phyloP scores from a whole-genome alignment of 805 yeast genomes.

The Millerozyma miso region DNA sequence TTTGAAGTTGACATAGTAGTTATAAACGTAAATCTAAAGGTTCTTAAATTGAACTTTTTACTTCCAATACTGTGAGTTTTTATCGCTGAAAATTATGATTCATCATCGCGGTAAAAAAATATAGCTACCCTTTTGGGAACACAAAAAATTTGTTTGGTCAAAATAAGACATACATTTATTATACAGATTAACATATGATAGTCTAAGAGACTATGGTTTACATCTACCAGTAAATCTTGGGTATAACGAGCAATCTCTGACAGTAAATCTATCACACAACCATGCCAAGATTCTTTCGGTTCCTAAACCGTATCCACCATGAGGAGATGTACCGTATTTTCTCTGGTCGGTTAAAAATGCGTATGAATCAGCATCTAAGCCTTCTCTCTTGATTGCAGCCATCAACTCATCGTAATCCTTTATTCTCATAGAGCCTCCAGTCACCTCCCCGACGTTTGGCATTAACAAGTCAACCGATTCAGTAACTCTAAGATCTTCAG shows the following conservation, averaged over 20 bases:
- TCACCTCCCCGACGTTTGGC: constrained; percentile 99
- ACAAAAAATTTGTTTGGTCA: not conserved
- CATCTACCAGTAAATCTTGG: constrained; percentile 99
- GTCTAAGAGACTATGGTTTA: constrained; percentile 60
- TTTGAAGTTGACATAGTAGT: constrained; percentile 28
- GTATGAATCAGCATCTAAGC: constrained; percentile 75
- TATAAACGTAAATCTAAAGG: too few species aligned
- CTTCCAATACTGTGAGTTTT: not conserved
- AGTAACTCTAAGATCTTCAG: constrained; percentile 89
- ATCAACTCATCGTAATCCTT: constrained; percentile 73
- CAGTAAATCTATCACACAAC: constrained; percentile 97
- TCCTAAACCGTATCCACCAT: constrained; percentile 99
- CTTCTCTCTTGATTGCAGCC: constrained; percentile 91
- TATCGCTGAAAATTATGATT: constrained; percentile 1
- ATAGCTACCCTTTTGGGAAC: not conserved
- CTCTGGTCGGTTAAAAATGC: constrained; percentile 97
- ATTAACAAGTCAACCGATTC: constrained; percentile 97
- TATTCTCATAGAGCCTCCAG: constrained; percentile 99
- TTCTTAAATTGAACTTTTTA: not conserved
- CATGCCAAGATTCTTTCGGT: constrained; percentile 97
- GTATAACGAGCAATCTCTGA: constrained; percentile 94
- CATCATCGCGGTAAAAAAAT: constrained; percentile 3
- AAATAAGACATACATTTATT: not conserved
- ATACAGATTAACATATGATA: not conserved
- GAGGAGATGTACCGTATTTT: constrained; percentile 96